Evolutionary conservation across 129 eudicot species (phyloP), one percentile per base, ranked within the genome.

Genomic region (Lonicera japonica): DNA sequence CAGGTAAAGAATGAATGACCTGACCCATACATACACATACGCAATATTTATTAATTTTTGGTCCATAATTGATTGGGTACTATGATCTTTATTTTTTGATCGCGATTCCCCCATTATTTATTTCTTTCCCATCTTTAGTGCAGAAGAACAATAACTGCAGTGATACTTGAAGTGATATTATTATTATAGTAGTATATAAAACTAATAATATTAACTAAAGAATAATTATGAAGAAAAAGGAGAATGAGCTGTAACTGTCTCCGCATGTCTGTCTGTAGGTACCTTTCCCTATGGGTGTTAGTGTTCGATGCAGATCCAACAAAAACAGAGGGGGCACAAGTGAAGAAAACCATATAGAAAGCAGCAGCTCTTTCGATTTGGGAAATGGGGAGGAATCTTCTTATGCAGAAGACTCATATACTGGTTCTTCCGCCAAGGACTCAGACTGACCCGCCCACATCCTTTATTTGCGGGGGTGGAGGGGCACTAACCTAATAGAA

Each of bases 231-330:
- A 38, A 38, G 43, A 38, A 10, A 38, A 38, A 38, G 43, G 10
- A 38, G 43, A 38, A 38, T 4, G 43, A 38, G 43, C 10, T 38
- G 6, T 38, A 8, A 3, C 50, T 14, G 5, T 43, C 13, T 43
- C 16, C 5, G 5, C 10, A 10, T 38, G 16, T 65, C 13, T 38
- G 25, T 51, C 43, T 76, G 77, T 79, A 90, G 97, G 94, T 84
- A 66, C 98, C 98, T 45, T 91, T 91, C 60, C 98, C 96, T 4
- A 81, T 87, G 90, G 96, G 98, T 61, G 85, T 69, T 29, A 87
- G 80, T 61, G 80, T 84, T 29, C 88, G 96, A 40, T 77, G 90
- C 25, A 75, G 90, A 72, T 61, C 80, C 24, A 73, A 73, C 67
- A 87, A 80, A 78, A 82, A 46, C 64, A 50, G 79, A 70, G 67